A percentile compares a stretch with the other conserved stretches of the same genome.
Evolutionary conservation across 495 filamentous ascomycete genomes (phyloP).

Genomic region (Penicillium salamii): DNA sequence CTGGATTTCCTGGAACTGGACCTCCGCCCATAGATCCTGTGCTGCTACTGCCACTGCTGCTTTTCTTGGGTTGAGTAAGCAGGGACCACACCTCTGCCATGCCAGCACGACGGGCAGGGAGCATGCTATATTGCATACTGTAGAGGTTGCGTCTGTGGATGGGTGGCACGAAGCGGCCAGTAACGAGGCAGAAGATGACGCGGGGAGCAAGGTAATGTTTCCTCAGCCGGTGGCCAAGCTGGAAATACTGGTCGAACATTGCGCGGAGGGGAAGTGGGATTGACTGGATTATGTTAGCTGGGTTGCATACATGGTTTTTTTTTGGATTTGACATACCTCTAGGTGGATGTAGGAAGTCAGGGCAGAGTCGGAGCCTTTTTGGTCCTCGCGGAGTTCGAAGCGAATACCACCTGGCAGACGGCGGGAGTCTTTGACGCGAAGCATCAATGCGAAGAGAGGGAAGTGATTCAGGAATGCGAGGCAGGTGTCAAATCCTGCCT

Average conservation of each 20-base stretch:
- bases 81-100: slow-evolving; percentile 83
- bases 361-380: slow-evolving; percentile 28
- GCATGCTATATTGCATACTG: slow-evolving; percentile 97
- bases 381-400: slow-evolving; percentile 75
- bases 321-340: slow-evolving; percentile 52
- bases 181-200: slow-evolving; percentile 83
- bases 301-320: not conserved
- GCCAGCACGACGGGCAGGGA: slow-evolving; percentile 75
- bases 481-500: slow-evolving; percentile 83
- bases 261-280: slow-evolving; percentile 84
- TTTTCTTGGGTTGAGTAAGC: slow-evolving; percentile 55
- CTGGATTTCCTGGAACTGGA: slow-evolving; percentile 26
- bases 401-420: slow-evolving; percentile 90
- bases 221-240: slow-evolving; percentile 84
- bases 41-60: slow-evolving; percentile 21
- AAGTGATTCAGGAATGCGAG: slow-evolving; percentile 97
- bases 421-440: slow-evolving; percentile 88
- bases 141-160: slow-evolving; percentile 94
- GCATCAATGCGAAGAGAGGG: slow-evolving; percentile 94
- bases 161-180: slow-evolving; percentile 85
- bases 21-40: slow-evolving; percentile 28
- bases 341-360: slow-evolving; percentile 75
- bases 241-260: slow-evolving; percentile 97
- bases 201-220: slow-evolving; percentile 91
- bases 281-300: slow-evolving; percentile 50